These are phyloP conservation scores for Penicillium nordicum DNA, from an alignment of 2,329 filamentous ascomycete genomes.

Conservation along the genomic window DNA sequence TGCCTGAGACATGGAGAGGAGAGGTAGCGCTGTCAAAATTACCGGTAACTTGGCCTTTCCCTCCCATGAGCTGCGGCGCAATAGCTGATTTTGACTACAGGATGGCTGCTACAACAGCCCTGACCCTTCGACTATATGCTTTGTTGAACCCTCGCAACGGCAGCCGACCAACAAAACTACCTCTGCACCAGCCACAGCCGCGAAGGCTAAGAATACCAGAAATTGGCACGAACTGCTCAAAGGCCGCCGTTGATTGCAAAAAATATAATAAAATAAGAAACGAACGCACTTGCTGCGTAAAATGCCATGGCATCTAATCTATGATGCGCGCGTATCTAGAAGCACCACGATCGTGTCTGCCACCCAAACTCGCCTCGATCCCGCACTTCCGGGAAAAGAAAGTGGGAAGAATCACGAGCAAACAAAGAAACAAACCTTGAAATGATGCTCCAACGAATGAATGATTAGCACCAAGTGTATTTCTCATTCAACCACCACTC, in stretches of 20 bases:
- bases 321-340: conserved; percentile 18
- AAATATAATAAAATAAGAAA: not conserved
- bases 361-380: conserved; percentile 16
- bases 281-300: conserved; percentile 3
- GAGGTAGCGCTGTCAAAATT: conserved; percentile 35
- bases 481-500: conserved; percentile 50
- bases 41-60: conserved; percentile 21
- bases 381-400: not conserved
- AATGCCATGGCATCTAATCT: conserved; percentile 12
- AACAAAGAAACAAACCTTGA: conserved; percentile 8
- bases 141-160: conserved; percentile 30
- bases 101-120: conserved; percentile 33
- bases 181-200: conserved; percentile 19
- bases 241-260: conserved; percentile 26
- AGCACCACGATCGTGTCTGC: conserved; percentile 15
- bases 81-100: conserved; percentile 18
- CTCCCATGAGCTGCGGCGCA: not conserved
- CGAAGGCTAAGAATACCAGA: conserved; percentile 35
- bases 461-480: conserved; percentile 47
- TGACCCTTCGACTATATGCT: conserved; percentile 38
- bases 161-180: conserved; percentile 28
- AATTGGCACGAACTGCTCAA: conserved; percentile 47
- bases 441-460: not conserved
- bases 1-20: conserved; percentile 44
- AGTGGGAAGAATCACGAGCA: conserved; percentile 2